These are phyloP conservation scores for Paecilomyces variotii DNA, from an alignment of 2,329 filamentous ascomycete genomes.

Conservation along the genomic window DNA sequence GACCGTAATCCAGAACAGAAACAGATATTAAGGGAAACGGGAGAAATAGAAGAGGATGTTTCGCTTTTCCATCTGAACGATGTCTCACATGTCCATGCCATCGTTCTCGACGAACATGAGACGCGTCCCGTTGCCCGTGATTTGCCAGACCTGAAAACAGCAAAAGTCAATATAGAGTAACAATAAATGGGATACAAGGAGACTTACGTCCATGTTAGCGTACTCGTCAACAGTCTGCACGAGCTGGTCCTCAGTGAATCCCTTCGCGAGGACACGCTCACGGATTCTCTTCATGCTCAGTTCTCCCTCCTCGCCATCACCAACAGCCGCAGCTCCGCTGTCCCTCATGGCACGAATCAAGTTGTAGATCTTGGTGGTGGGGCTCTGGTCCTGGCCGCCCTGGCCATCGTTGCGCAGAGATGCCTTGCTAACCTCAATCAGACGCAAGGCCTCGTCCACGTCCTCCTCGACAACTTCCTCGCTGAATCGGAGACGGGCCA, in stretches of 20 bases:
- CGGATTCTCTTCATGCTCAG: slow-evolving; percentile 81
- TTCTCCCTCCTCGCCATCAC: slow-evolving; percentile 65
- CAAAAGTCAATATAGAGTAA: slow-evolving; percentile 30
- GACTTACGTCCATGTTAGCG: slow-evolving; percentile 76
- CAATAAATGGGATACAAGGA: slow-evolving; percentile 2
- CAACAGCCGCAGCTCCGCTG: slow-evolving; percentile 69
- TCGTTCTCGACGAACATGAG: slow-evolving; percentile 62
- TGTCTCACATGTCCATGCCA: background rate
- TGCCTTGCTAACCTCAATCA: slow-evolving; percentile 90
- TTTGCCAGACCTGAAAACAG: slow-evolving; percentile 63
- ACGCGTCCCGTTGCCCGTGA: slow-evolving; percentile 60
- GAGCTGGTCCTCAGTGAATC: slow-evolving; percentile 93
- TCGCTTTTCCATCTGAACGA: background rate
- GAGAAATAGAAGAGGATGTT: background rate
- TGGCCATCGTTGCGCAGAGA: slow-evolving; percentile 67
- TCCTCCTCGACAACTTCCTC: slow-evolving; percentile 80
- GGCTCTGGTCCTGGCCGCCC: slow-evolving; percentile 61
- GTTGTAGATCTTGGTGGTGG: slow-evolving; percentile 88
- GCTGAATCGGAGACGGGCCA: slow-evolving; percentile 85
- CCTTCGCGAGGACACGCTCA: slow-evolving; percentile 88
- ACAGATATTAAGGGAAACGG: slow-evolving; percentile 2
- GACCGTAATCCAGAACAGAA: background rate
- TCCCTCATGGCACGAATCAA: slow-evolving; percentile 84
- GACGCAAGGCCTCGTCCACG: slow-evolving; percentile 85
- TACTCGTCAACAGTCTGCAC: slow-evolving; percentile 83